Conservation (phyloP, 2,329 filamentous ascomycete genomes). For the Fusarium succisae region DNA sequence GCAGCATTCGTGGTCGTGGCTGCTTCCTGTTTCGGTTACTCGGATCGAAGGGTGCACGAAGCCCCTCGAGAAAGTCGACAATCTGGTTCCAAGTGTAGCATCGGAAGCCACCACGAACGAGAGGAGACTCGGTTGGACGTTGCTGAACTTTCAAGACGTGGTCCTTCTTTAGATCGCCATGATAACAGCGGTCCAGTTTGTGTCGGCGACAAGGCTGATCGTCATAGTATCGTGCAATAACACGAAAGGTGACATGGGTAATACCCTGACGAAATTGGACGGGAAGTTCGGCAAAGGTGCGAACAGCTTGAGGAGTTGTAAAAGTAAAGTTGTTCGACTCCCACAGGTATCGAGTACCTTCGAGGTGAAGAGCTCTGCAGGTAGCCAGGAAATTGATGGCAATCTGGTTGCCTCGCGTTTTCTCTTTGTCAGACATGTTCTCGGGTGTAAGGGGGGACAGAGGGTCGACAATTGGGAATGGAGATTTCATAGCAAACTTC, state of each 20-base stretch:
- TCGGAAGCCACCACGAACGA: conserved; percentile 62
- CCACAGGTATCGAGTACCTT: conserved; percentile 62
- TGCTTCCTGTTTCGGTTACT: conserved; percentile 47
- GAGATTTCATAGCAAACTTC: conserved; percentile 60
- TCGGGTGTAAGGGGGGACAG: conserved; percentile 56
- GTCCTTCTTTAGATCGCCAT: conserved; percentile 54
- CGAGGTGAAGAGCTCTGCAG: conserved; percentile 58
- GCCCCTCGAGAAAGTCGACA: conserved; percentile 60
- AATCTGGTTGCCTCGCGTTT: conserved; percentile 56
- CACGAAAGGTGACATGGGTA: conserved; percentile 58
- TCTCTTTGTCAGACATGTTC: conserved; percentile 56
- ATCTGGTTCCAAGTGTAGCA: conserved; percentile 65
- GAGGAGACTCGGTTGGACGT: conserved; percentile 55
- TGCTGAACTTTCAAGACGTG: conserved; percentile 54
- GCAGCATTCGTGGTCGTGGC: conserved; percentile 56
- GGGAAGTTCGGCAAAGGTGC: conserved; percentile 59
- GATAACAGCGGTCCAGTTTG: conserved; percentile 54
- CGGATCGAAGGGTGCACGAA: conserved; percentile 62
- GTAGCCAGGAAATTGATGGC: conserved; percentile 64
- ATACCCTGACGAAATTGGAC: conserved; percentile 55
- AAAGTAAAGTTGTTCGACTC: conserved; percentile 63
- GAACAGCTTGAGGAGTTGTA: conserved; percentile 60
- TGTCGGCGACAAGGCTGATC: conserved; percentile 55
- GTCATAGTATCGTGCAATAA: conserved; percentile 66
- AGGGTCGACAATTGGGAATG: conserved; percentile 63